These are phyloP conservation scores for Mesotaenium endlicherianum DNA, from an alignment of 139 green algal genomes.

Conservation along the genomic window DNA sequence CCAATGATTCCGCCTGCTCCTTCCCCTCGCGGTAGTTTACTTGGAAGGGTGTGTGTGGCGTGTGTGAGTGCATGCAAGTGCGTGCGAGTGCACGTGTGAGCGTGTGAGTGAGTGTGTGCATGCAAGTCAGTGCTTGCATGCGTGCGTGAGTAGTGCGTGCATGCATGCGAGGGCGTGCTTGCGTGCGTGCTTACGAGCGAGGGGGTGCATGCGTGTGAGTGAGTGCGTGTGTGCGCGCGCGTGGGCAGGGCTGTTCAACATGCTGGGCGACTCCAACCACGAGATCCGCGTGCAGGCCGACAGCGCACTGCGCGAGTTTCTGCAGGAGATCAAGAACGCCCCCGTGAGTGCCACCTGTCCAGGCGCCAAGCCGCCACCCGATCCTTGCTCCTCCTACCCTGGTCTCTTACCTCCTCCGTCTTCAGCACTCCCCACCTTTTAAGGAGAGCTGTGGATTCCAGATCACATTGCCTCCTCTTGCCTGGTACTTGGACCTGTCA, in stretches of 20 bases:
- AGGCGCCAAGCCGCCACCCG: background rate
- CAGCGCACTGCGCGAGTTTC: conserved; percentile 62
- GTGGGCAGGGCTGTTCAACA: conserved; percentile 71
- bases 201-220: background rate
- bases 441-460: too few relatives aligned
- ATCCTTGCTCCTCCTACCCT: too few relatives aligned
- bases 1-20: too few relatives aligned
- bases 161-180: background rate
- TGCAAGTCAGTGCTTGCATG: background rate
- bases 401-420: too few relatives aligned
- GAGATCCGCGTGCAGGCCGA: conserved; percentile 69
- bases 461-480: too few relatives aligned
- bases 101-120: background rate
- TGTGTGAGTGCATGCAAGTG: too few relatives aligned
- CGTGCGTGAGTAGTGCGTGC: background rate
- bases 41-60: too few relatives aligned
- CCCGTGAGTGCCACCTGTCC: conserved; percentile 12
- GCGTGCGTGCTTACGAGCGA: too few relatives aligned
- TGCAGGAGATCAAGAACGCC: conserved; percentile 46
- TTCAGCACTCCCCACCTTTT: too few relatives aligned
- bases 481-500: too few relatives aligned
- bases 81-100: background rate
- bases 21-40: too few relatives aligned
- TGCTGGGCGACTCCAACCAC: conserved; percentile 73
- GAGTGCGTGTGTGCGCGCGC: background rate